A percentile compares a stretch with the other conserved stretches of the same genome.
These are phyloP conservation scores for Elongisporangium prolatum DNA, from an alignment of 352 stramenopile genomes.

Conservation along the genomic window DNA sequence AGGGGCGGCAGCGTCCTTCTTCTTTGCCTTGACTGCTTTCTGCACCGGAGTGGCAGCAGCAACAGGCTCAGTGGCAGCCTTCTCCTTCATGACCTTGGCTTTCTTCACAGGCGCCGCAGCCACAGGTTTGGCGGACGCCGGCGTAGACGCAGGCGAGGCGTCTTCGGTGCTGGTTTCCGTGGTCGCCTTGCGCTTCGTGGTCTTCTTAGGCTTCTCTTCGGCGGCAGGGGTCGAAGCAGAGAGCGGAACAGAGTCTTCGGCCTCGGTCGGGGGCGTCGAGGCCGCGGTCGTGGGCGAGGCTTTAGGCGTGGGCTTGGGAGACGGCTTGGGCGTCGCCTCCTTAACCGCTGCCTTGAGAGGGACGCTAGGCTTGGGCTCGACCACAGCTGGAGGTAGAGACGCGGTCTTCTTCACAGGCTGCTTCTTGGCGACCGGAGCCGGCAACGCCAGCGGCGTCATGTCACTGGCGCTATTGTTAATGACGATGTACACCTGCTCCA, in stretches of 20 bases:
- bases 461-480: conserved; percentile 16
- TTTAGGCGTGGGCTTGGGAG: conserved; percentile 6
- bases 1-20: conserved; percentile 16
- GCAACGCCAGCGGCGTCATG: background rate
- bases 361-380: conserved; percentile 2
- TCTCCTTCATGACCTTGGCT: conserved; percentile 7
- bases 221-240: background rate
- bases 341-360: conserved; percentile 9
- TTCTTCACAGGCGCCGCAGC: conserved; percentile 22
- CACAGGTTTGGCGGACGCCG: conserved; percentile 9
- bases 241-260: background rate
- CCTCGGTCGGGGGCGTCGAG: conserved; percentile 4
- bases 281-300: conserved; percentile 1
- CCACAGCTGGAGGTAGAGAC: background rate
- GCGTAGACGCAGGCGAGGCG: background rate
- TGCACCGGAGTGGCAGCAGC: conserved; percentile 2
- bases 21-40: conserved; percentile 11
- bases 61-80: conserved; percentile 8
- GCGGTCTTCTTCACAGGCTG: conserved; percentile 8
- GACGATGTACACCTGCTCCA: conserved; percentile 79
- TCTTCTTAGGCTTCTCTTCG: conserved; percentile 9
- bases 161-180: conserved; percentile 13
- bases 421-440: conserved; percentile 8
- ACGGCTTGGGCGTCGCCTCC: conserved; percentile 4
- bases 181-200: background rate